Evolutionary conservation across 2,329 filamentous ascomycete genomes (phyloP), one percentile per base, ranked within the genome.

Genomic region (Cyphellophora attinorum): DNA sequence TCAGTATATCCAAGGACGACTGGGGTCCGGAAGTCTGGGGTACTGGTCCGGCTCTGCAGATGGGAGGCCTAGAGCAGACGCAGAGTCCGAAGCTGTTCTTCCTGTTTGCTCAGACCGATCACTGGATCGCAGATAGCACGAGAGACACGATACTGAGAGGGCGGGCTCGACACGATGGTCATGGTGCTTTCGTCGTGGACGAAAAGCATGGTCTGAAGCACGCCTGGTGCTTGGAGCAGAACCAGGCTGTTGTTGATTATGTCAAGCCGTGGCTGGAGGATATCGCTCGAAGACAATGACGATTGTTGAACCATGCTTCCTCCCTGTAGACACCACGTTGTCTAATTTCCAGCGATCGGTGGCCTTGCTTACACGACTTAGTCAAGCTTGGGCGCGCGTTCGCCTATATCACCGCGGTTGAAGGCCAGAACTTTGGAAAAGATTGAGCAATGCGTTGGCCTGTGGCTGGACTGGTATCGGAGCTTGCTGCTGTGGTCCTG

Each of bases 21-120:
- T 78, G 74, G 71, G 64, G 64, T 13, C 64, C 68, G 36, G 70
- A 75, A 38, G 57, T 79, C 27, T 79, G 75, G 75, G 74, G 72
- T 1, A 60, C 64, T 13, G 54, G 58, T 1, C 42, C 52, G 14
- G 33, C 29, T 25, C 15, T 27, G 19, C 12, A 33, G 27, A 23
- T 17, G 6, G 5, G 19, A 14, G 18, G 23, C 6, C 14, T 12
- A n/a, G 18, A 36, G 16, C 17, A 21, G 19, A 18, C 3, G 16
- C 6, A 5, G 8, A 35, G 23, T 39, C 52, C 62, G 2, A 64
- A 62, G 33, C 41, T 79, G 27, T 65, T 67, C 33, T 75, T 79
- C 48, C 68, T 75, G 44, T 79, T 76, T 51, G 74, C 70, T 1
- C 57, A 66, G 21, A 57, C 68, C 31, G 75, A 79, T 48, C 72